Base-by-base conservation (phyloP, 345 rosid species). In the Kandelia obovata region DNA sequence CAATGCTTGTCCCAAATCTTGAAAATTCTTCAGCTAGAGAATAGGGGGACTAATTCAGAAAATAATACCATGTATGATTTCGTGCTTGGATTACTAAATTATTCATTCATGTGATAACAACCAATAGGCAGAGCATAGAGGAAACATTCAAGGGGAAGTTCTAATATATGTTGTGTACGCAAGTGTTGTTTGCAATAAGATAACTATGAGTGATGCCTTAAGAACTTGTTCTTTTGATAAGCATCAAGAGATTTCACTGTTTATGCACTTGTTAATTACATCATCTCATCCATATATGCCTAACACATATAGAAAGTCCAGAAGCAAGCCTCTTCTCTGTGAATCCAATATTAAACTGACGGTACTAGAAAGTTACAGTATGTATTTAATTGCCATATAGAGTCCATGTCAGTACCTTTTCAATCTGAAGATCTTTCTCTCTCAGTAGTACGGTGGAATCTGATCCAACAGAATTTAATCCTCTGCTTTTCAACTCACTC, bases 361-460 rank as follows among this genome's bases (percentile, higher is more conserved):
- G 53, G 11, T 53, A 21, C 61, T 58, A 32, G 20, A 23, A 70
- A 31, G 32, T 60, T 28, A 21, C 1, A 46, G 26, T 58, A 37
- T 56, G 16, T 23, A 6, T 25, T 51, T 25, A 57, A 72, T 32
- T 62, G 62, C 25, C 16, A 71, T 26, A 19, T 31, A 35, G 70
- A 69, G 58, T 39, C 64, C 56, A 56, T 55, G 25, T 32, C 37
- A 60, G 67, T 70, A 94, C 97, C 97, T 87, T 82, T 77, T 85
- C 86, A 70, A 95, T 89, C 65, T 92, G 85, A 71, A 82, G 80
- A 76, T 92, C 99, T 66, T 95, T 95, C 63, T 88, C 87, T 75
- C 81, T 83, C 70, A 89, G 81, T 32, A 84, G 64, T 6, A 70
- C 76, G 51, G 77, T 80, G 73, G 83, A 75, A 75, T 86, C 87